phyloP scores from a whole-genome alignment of 192 early-diverging fungal species.

The Coemansia sp. region DNA sequence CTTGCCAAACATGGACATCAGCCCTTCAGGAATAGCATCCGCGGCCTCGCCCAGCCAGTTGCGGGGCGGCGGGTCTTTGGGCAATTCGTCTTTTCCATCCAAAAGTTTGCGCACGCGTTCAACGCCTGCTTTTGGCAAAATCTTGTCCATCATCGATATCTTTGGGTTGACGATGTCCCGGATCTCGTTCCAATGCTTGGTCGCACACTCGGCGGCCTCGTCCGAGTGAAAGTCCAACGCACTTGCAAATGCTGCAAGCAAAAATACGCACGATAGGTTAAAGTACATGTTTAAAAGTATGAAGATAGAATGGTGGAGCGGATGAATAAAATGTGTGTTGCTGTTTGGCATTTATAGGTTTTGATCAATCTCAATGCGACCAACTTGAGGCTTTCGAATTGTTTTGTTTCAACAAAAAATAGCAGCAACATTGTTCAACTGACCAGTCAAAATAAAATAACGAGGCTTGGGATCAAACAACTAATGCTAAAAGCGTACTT shows the following conservation, averaged over 20 bases:
- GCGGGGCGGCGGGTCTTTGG: conserved; percentile 24
- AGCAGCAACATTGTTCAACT: no score
- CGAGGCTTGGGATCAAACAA: no score
- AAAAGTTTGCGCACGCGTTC: conserved; percentile 22
- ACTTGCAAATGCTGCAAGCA: neutral
- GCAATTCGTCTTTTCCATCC: conserved; percentile 18
- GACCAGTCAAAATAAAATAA: no score
- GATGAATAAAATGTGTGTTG: no score
- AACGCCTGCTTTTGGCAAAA: conserved; percentile 15
- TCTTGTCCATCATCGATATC: conserved; percentile 23
- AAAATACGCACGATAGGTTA: conserved; percentile 2
- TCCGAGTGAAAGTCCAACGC: conserved; percentile 41
- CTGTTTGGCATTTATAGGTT: no score
- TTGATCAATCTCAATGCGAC: no score
- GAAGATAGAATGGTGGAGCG: neutral
- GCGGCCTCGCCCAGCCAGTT: conserved; percentile 38
- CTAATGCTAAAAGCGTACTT: conserved; percentile 28
- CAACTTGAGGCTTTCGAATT: no score
- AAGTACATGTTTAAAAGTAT: conserved; percentile 3
- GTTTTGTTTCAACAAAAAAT: no score
- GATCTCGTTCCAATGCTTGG: conserved; percentile 39
- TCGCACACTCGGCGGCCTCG: conserved; percentile 28
- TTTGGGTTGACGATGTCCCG: conserved; percentile 26
- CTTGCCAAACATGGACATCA: conserved; percentile 42
- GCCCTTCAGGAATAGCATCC: conserved; percentile 27